Evolutionary conservation across 768 basidiomycete genomes (phyloP), one percentile per base, ranked within the genome.

Genomic region (Phaeolepiota aurea): DNA sequence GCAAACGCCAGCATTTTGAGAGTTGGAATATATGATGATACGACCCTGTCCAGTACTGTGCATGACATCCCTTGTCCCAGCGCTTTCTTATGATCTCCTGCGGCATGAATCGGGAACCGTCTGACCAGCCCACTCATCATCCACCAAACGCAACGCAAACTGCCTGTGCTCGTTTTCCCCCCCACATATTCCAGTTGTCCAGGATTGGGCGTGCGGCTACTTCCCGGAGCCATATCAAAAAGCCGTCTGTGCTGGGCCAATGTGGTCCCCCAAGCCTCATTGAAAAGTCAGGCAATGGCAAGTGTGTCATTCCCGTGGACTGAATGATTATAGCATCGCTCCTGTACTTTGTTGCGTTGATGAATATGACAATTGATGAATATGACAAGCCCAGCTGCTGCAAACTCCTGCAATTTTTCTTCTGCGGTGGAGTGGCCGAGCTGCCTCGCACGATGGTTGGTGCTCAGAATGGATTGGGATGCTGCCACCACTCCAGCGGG

Each of bases 1-100:
- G 40, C 38, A 23, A 43, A 46, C n/a, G 40, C 45, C 22, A 52
- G 41, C 2, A 41, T 37, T n/a, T 45, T 46, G 3, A 52, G 39
- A 14, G 50, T 49, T 25, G 50, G 50, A 32, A 44, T 47, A 21
- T 49, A 52, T 3, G 50, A 49, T 2, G 48, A 49, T 10, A 52
- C 35, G 1, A 39, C 45, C 19, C 50, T 39, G 20, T 47, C 50
- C 13, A 47, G 20, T 4, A 52, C 48, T 4, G 43, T 42, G 28
- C 48, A 49, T 16, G 43, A 23, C 21, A 44, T 45, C 11, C 48
- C 43, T 1, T 38, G 43, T 18, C 28, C 22, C 35, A 28, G 19
- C 5, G 48, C 50, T 23, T 20, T 18, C 10, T 22, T 38, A 22
- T 49, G 45, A 34, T 52, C 48, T 11, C 50, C 50, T 11, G 50